A percentile compares a stretch with the other conserved stretches of the same genome.
These are phyloP conservation scores for Coemansia reversa DNA, from an alignment of 192 early-diverging fungal genomes.

Conservation along the genomic window DNA sequence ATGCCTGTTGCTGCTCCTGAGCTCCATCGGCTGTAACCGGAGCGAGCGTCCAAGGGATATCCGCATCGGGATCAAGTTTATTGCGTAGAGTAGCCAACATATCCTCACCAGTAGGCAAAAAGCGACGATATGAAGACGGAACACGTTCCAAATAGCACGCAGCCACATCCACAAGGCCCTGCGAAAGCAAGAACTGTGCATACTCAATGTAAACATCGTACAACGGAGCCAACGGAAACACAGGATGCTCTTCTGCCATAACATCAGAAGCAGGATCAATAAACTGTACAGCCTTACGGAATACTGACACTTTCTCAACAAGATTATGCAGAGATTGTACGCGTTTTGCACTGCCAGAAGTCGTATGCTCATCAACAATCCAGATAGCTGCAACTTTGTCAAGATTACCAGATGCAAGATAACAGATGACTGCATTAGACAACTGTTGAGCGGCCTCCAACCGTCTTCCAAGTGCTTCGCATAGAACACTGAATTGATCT, in stretches of 20 bases:
- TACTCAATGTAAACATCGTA: slow-evolving; percentile 90
- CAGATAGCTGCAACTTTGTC: slow-evolving; percentile 83
- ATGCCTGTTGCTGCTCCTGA: slow-evolving; percentile 18
- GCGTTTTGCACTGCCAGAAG: slow-evolving; percentile 56
- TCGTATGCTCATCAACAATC: slow-evolving; percentile 50
- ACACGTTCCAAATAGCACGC: slow-evolving; percentile 76
- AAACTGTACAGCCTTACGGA: slow-evolving; percentile 89
- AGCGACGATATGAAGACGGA: slow-evolving; percentile 61
- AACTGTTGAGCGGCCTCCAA: slow-evolving; percentile 44
- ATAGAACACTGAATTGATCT: slow-evolving; percentile 76
- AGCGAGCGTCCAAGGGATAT: slow-evolving; percentile 42
- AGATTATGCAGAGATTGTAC: slow-evolving; percentile 66
- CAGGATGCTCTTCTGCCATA: slow-evolving; percentile 23
- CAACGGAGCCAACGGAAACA: slow-evolving; percentile 61
- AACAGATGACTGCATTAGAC: slow-evolving; percentile 57
- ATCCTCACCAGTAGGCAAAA: slow-evolving; percentile 26
- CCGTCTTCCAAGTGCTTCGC: slow-evolving; percentile 66
- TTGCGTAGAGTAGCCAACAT: slow-evolving; percentile 71
- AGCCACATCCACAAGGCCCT: slow-evolving; percentile 76
- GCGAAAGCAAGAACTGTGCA: slow-evolving; percentile 68
- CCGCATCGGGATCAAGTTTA: slow-evolving; percentile 53
- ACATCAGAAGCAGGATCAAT: slow-evolving; percentile 63
- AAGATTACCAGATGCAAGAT: slow-evolving; percentile 50
- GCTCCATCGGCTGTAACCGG: slow-evolving; percentile 19
- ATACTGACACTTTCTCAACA: slow-evolving; percentile 90